Evolutionary conservation across 2,329 filamentous ascomycete genomes (phyloP), one percentile per base, ranked within the genome.

Genomic region (Bipolaris victoriae): DNA sequence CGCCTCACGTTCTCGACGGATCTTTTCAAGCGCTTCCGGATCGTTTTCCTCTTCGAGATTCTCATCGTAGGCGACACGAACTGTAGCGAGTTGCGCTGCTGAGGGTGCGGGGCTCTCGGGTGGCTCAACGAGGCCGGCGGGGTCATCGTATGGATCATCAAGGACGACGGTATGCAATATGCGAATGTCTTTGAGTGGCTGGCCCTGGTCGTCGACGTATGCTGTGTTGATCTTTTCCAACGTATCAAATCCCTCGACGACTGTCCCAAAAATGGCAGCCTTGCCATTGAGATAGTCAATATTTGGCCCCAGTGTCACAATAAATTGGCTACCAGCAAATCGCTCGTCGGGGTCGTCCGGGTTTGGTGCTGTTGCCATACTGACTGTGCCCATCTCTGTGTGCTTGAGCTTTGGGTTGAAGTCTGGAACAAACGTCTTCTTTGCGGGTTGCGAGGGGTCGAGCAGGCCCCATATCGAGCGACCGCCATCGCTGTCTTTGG

Each of bases 171-270:
- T 96, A 75, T 99, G 95, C 66, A 94, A 89, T 70, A 99, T 93
- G 36, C 94, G 88, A 63, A 99, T 96, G 75, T 99, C 94, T 66
- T 97, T 92, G 33, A 99, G 82, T 1, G 95, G 95, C 60, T 92
- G 85, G 18, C 93, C 93, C 56, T 88, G 89, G 37, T 92, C 87
- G 73, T 98, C 94, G 55, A 92, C 87, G 62, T 97, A 96, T 15
- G 92, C 87, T 36, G 87, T 85, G 74, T 98, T 97, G 79, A 98
- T 92, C 79, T 94, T 96, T 73, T 98, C 93, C 49, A 99, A 80
- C 7, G 88, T 89, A 77, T 98, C 94, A 64, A 98, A 97, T 0
- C 95, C 95, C 77, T 99, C 94, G 0, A 97, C 95, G 0, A 98
- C 92, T 67, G 92, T 93, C 56, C 92, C 94, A 73, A 98, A 99